Conservation (phyloP, 108 stramenopile species). For the Skeletonema tropicum region DNA sequence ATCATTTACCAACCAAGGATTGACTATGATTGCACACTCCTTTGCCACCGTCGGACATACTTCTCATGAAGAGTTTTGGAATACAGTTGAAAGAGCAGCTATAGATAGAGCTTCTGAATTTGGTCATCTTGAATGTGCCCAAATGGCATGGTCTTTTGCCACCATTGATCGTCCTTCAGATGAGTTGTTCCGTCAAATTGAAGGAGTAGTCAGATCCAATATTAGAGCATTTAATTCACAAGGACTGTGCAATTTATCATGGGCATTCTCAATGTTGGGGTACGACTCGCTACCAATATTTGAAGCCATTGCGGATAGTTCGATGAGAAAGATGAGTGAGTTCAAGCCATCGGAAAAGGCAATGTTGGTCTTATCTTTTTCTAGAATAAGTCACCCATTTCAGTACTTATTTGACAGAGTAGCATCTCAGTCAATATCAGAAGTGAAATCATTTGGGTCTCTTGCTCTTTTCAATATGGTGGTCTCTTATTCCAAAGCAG, state of each 20-base stretch:
- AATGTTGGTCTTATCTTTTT: slow-evolving; percentile 40
- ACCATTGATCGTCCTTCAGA: slow-evolving; percentile 36
- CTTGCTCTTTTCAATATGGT: slow-evolving; percentile 45
- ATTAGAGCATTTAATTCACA: slow-evolving; percentile 26
- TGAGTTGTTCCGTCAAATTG: slow-evolving; percentile 25
- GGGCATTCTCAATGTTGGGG: slow-evolving; percentile 39
- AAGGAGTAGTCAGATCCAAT: slow-evolving; percentile 17
- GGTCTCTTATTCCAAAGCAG: slow-evolving; percentile 36
- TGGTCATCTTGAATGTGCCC: slow-evolving; percentile 21
- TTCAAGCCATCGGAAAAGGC: slow-evolving; percentile 39
- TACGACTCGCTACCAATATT: slow-evolving; percentile 18
- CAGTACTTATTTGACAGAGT: slow-evolving; percentile 32
- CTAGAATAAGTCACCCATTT: slow-evolving; percentile 18
- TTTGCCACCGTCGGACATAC: slow-evolving; percentile 37
- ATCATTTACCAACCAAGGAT: slow-evolving; percentile 35
- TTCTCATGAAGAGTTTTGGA: slow-evolving; percentile 27
- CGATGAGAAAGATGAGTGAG: slow-evolving; percentile 19
- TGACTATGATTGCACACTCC: slow-evolving; percentile 42
- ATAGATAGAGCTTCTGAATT: slow-evolving; percentile 7
- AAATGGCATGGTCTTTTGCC: slow-evolving; percentile 47
- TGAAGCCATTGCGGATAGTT: slow-evolving; percentile 12
- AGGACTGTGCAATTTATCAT: slow-evolving; percentile 43
- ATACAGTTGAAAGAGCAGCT: slow-evolving; percentile 24
- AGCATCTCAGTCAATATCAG: slow-evolving; percentile 17
- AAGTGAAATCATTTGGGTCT: slow-evolving; percentile 13